These are phyloP conservation scores for Wolfiporia cocos DNA, from an alignment of 1,284 basidiomycete genomes.

Conservation along the genomic window DNA sequence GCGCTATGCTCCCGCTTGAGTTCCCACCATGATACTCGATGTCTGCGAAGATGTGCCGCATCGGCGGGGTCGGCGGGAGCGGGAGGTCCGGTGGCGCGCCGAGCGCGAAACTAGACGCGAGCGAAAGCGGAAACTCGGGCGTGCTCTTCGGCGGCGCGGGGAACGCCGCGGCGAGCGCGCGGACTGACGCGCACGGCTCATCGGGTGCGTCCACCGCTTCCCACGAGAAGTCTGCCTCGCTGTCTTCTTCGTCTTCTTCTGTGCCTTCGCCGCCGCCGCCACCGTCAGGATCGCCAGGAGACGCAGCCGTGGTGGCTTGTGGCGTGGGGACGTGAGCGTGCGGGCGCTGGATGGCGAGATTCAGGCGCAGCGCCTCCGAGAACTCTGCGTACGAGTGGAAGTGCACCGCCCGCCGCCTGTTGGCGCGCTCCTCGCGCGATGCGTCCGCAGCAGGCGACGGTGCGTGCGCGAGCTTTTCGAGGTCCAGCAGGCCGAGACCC, in stretches of 20 bases:
- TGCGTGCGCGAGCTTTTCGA: constrained; percentile 5
- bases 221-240: constrained; percentile 5
- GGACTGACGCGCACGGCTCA: background rate
- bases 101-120: constrained; percentile 1
- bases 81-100: constrained; percentile 8
- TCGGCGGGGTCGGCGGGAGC: constrained; percentile 10
- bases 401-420: constrained; percentile 5
- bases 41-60: too few relatives aligned
- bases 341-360: too few relatives aligned
- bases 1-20: constrained; percentile 15
- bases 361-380: constrained; percentile 5
- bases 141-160: constrained; percentile 5
- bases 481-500: constrained; percentile 4
- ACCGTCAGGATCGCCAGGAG: too few relatives aligned
- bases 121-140: constrained; percentile 7
- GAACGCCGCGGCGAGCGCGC: constrained; percentile 7
- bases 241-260: too few relatives aligned
- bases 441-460: constrained; percentile 4
- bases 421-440: constrained; percentile 6
- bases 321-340: background rate
- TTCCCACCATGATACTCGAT: too few relatives aligned
- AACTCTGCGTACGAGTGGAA: constrained; percentile 8
- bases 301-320: too few relatives aligned
- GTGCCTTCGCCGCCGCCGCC: too few relatives aligned
- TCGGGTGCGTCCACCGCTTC: constrained; percentile 1